These are phyloP conservation scores for Pseudogymnoascus sp. DNA, from an alignment of 2,329 filamentous ascomycete species.

Conservation along the genomic window DNA sequence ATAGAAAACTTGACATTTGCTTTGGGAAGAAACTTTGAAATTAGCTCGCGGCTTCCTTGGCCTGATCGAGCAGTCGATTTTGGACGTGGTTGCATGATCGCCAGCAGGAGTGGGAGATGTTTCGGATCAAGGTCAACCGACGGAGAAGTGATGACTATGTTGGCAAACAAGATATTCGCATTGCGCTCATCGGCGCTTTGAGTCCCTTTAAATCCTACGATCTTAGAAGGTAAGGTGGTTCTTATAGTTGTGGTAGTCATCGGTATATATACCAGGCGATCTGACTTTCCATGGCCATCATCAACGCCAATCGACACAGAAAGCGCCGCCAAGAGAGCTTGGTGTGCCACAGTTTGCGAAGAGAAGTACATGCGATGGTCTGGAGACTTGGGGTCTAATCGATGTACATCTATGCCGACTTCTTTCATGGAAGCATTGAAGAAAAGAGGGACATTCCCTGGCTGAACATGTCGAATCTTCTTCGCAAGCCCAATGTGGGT, in stretches of 20 bases:
- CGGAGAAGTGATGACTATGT: constrained; percentile 91
- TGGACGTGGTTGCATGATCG: constrained; percentile 57
- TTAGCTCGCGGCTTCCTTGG: constrained; percentile 55
- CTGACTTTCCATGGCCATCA: constrained; percentile 77
- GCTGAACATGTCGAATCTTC: constrained; percentile 61
- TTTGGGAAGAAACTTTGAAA: constrained; percentile 89
- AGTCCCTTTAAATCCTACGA: constrained; percentile 68
- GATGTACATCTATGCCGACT: constrained; percentile 84
- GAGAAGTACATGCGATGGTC: constrained; percentile 99
- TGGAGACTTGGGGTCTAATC: constrained; percentile 84
- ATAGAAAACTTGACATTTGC: constrained; percentile 92
- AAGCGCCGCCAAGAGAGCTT: constrained; percentile 84
- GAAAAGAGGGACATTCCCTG: constrained; percentile 63
- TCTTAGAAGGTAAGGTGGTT: constrained; percentile 91
- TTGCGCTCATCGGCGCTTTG: constrained; percentile 77
- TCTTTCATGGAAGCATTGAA: constrained; percentile 94
- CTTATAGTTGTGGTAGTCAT: constrained; percentile 96
- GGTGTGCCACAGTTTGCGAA: constrained; percentile 84
- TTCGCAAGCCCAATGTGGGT: constrained; percentile 85
- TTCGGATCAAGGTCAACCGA: constrained; percentile 89
- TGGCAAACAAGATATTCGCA: constrained; percentile 92
- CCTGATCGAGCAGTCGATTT: constrained; percentile 35
- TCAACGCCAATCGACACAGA: constrained; percentile 89
- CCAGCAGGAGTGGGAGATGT: constrained; percentile 78
- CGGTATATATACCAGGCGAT: constrained; percentile 84